Evolutionary conservation across 179 eudicot genomes (phyloP).

Genomic region (Dionaea muscipula): DNA sequence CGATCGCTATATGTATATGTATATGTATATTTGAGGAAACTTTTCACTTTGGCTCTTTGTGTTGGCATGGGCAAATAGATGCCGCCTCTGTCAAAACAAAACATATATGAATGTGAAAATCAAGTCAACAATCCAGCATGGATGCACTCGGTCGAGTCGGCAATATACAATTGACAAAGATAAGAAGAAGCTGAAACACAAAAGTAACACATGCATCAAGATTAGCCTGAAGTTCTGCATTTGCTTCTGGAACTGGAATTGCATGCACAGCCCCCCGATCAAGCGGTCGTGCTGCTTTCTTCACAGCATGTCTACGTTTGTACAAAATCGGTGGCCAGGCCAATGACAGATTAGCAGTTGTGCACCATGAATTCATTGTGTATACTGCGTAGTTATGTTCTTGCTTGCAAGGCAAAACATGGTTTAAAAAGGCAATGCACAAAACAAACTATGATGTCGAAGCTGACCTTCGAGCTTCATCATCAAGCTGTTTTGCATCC

Average conservation of each 20-base stretch:
- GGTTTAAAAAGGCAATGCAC: no score
- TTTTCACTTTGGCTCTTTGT: constrained; percentile 87
- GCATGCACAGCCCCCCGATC: constrained; percentile 26
- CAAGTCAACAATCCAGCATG: no score
- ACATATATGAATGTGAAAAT: no score
- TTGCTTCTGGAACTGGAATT: constrained; percentile 44
- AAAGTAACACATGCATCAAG: constrained; percentile 29
- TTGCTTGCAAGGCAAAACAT: no score
- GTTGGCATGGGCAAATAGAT: constrained; percentile 60
- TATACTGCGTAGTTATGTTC: no score
- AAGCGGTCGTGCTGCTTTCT: constrained; percentile 31
- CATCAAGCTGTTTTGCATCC: constrained; percentile 80
- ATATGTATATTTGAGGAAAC: constrained; percentile 36
- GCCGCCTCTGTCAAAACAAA: constrained; percentile 48
- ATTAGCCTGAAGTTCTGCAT: constrained; percentile 42
- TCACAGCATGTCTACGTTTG: constrained; percentile 55
- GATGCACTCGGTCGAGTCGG: no score
- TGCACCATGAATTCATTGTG: no score
- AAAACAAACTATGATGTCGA: background rate
- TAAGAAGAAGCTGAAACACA: background rate
- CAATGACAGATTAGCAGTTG: background rate
- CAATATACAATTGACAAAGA: background rate
- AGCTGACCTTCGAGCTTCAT: constrained; percentile 64
- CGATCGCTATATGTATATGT: background rate
- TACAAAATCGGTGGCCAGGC: constrained; percentile 2